Conservation (phyloP, 2,329 filamentous ascomycete genomes). For the Exophiala bonariae region DNA sequence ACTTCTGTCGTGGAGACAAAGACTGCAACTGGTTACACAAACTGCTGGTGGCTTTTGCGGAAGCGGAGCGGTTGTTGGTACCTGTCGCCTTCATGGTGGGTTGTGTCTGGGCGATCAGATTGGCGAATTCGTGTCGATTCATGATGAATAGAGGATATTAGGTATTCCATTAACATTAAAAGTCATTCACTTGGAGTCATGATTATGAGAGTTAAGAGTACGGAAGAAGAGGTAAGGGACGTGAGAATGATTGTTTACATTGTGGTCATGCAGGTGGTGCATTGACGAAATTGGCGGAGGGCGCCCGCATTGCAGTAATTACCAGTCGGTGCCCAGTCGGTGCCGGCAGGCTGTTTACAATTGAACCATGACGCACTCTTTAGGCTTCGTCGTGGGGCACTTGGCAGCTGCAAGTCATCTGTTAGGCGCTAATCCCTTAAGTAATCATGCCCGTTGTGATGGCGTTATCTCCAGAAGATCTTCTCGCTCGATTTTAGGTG, state of each 20-base stretch:
- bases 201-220: not conserved
- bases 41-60: not conserved
- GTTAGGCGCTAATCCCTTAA: too few relatives aligned
- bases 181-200: too few relatives aligned
- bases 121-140: constrained; percentile 18
- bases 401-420: too few relatives aligned
- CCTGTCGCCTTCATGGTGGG: too few relatives aligned
- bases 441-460: too few relatives aligned
- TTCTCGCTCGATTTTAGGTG: too few relatives aligned
- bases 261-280: constrained; percentile 5
- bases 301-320: not conserved
- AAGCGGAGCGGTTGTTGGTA: constrained; percentile 1
- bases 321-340: too few relatives aligned
- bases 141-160: constrained; percentile 9
- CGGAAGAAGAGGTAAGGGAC: not conserved
- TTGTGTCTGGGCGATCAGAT: constrained; percentile 15
- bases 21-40: constrained; percentile 1
- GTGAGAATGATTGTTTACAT: constrained; percentile 7
- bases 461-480: too few relatives aligned
- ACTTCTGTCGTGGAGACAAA: constrained; percentile 20
- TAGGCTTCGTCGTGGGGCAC: too few relatives aligned
- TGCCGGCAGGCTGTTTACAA: too few relatives aligned
- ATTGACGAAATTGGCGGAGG: constrained; percentile 11
- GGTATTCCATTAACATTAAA: constrained; percentile 13
- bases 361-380: too few relatives aligned